These are phyloP conservation scores for Penicillium chermesinum DNA, from an alignment of 495 filamentous ascomycete species.

Conservation along the genomic window DNA sequence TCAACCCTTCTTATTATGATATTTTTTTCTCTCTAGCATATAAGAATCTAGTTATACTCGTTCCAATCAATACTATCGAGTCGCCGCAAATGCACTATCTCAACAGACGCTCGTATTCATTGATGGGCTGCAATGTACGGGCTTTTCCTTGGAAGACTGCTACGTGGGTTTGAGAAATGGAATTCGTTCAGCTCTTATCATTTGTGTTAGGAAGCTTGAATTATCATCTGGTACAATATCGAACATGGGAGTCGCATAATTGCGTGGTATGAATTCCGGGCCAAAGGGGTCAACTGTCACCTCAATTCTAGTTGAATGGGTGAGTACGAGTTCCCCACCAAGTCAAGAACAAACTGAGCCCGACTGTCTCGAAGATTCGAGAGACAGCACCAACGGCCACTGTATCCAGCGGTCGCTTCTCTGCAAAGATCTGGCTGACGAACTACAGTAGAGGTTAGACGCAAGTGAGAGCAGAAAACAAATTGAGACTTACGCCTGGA, in stretches of 20 bases:
- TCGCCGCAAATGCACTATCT: too few species aligned
- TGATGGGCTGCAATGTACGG: too few species aligned
- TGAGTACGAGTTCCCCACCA: conserved; percentile 96
- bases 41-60: too few species aligned
- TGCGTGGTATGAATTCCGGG: neutral
- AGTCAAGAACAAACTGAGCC: conserved; percentile 83
- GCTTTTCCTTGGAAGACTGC: too few species aligned
- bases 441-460: conserved; percentile 49
- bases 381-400: conserved; percentile 78
- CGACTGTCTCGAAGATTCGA: conserved; percentile 88
- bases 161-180: too few species aligned
- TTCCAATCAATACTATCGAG: too few species aligned
- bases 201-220: neutral
- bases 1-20: too few species aligned
- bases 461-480: neutral
- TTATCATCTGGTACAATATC: neutral
- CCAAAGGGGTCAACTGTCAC: neutral
- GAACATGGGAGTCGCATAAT: neutral
- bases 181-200: too few species aligned
- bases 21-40: too few species aligned
- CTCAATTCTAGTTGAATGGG: conserved; percentile 57
- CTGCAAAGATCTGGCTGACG: conserved; percentile 77
- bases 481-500: conserved; percentile 66
- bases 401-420: conserved; percentile 86
- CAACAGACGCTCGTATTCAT: too few species aligned